Percentiles rank a stretch among this genome's conserved stretches.
Evolutionary conservation across 1,284 basidiomycete genomes (phyloP).

Genomic region (Ceratobasidium papillatum): DNA sequence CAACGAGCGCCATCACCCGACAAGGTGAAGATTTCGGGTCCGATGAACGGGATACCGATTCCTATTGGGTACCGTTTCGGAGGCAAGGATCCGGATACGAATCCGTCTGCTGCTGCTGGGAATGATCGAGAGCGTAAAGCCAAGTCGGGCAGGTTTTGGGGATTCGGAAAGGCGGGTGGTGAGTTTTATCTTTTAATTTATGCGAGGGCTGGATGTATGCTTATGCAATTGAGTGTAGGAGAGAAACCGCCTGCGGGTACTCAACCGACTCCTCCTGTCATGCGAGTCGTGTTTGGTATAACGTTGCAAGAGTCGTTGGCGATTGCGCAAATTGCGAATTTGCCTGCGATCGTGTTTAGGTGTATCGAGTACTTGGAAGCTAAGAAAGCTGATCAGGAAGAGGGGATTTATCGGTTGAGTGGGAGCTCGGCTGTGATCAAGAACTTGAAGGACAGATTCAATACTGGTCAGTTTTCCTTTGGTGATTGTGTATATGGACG

Average conservation of each 20-base stretch:
- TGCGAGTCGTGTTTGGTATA: constrained; percentile 89
- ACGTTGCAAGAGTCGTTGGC: constrained; percentile 88
- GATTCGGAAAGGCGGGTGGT: constrained; percentile 61
- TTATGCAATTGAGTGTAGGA: background rate
- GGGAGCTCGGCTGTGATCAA: constrained; percentile 96
- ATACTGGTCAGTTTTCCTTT: constrained; percentile 66
- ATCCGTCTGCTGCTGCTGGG: constrained; percentile 44
- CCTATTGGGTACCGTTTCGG: constrained; percentile 91
- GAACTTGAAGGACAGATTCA: constrained; percentile 91
- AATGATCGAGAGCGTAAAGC: constrained; percentile 84
- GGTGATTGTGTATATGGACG: background rate
- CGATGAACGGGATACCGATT: constrained; percentile 84
- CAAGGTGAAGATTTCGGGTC: constrained; percentile 88
- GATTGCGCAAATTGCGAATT: constrained; percentile 85
- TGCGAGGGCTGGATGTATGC: constrained; percentile 40
- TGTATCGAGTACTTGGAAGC: constrained; percentile 91
- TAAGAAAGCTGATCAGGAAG: constrained; percentile 92
- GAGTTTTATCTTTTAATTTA: constrained; percentile 46
- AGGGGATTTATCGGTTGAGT: constrained; percentile 96
- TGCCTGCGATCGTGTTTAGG: constrained; percentile 95
- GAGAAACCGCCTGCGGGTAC: constrained; percentile 3
- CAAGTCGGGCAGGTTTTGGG: constrained; percentile 89
- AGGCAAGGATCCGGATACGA: constrained; percentile 60
- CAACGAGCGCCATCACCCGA: constrained; percentile 71
- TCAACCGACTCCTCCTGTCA: constrained; percentile 56